Conservation (phyloP, 202 grass and related monocot species). For the Panicum virgatum region DNA sequence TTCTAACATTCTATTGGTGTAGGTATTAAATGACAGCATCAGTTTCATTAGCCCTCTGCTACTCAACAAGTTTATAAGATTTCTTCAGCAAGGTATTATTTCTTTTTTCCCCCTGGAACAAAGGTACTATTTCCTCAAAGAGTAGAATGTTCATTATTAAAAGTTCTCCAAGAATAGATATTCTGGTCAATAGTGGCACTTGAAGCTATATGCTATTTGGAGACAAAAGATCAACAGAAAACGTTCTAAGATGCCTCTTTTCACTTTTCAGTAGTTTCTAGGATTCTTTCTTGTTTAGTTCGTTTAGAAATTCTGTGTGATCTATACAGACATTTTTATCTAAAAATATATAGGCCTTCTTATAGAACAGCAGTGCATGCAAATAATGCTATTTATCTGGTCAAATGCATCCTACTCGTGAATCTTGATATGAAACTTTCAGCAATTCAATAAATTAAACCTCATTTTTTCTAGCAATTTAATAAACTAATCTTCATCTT, state of each 20-base stretch:
- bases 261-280: not conserved
- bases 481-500: slow-evolving; percentile 33
- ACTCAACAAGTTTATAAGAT: slow-evolving; percentile 83
- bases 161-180: not conserved
- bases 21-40: slow-evolving; percentile 90
- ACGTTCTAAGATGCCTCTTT: slow-evolving; percentile 11
- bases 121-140: slow-evolving; percentile 53
- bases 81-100: slow-evolving; percentile 77
- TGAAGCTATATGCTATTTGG: not conserved
- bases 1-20: slow-evolving; percentile 26
- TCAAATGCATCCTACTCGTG: not conserved
- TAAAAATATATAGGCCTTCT: not conserved
- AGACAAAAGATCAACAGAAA: not conserved
- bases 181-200: not conserved
- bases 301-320: slow-evolving; percentile 15
- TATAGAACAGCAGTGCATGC: not conserved
- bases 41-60: slow-evolving; percentile 80
- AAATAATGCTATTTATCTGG: not conserved
- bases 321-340: not conserved
- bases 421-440: not conserved
- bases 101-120: not conserved
- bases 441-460: slow-evolving; percentile 1
- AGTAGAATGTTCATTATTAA: not conserved
- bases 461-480: not conserved
- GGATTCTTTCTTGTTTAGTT: not conserved